phyloP scores from a whole-genome alignment of 345 rosid species.

The Citrus australasica region DNA sequence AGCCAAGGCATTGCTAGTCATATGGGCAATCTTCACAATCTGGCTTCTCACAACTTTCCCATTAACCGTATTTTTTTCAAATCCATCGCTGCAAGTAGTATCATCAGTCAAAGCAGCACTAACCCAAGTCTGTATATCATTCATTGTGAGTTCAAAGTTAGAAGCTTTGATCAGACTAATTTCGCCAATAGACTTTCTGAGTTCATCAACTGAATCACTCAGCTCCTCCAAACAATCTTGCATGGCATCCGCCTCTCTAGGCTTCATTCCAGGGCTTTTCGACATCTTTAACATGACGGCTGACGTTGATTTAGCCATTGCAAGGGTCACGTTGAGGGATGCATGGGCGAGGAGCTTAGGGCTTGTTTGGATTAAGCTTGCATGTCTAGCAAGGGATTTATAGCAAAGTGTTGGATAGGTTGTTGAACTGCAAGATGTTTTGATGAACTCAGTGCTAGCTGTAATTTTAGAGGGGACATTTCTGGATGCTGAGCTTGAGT shows the following conservation, averaged over 20 bases:
- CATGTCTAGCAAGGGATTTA: constrained; percentile 48
- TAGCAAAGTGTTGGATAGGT: constrained; percentile 69
- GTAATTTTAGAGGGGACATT: constrained; percentile 3
- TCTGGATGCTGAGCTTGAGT: constrained; percentile 26
- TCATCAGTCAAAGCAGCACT: constrained; percentile 77
- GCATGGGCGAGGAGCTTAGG: constrained; percentile 61
- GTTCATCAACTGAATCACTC: constrained; percentile 51
- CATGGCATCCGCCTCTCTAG: constrained; percentile 52
- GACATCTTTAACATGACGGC: constrained; percentile 45
- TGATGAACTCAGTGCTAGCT: constrained; percentile 53
- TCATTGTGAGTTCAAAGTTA: constrained; percentile 36
- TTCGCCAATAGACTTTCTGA: constrained; percentile 55
- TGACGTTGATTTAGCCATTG: constrained; percentile 38
- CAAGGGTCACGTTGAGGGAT: constrained; percentile 59
- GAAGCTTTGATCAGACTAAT: constrained; percentile 32
- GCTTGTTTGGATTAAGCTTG: constrained; percentile 58
- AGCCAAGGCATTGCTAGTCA: constrained; percentile 80
- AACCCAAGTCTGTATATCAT: constrained; percentile 71
- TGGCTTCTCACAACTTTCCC: constrained; percentile 36
- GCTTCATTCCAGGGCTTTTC: constrained; percentile 32
- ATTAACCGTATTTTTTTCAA: constrained; percentile 37
- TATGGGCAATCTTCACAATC: constrained; percentile 44
- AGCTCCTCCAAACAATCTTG: constrained; percentile 65
- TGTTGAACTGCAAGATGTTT: constrained; percentile 55
- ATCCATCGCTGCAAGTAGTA: constrained; percentile 70